Evolutionary conservation across 495 filamentous ascomycete species (phyloP).

Genomic region (Penicillium verhagenii): DNA sequence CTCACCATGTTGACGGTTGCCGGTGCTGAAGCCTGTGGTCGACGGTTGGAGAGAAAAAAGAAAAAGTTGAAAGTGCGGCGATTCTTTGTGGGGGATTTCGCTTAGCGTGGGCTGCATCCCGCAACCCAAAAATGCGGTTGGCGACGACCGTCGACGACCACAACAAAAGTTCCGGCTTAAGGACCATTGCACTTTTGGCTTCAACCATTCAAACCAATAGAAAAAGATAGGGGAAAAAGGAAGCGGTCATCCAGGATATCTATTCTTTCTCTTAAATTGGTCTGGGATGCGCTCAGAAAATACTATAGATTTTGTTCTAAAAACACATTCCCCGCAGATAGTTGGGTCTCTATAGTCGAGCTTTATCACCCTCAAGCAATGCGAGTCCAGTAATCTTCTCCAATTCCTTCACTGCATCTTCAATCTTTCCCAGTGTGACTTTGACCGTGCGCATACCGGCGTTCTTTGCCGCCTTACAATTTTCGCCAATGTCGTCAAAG

Average conservation of each 20-base stretch:
- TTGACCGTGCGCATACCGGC: slow-evolving; percentile 81
- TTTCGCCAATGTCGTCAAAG: slow-evolving; percentile 94
- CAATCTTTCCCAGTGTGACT: slow-evolving; percentile 73
- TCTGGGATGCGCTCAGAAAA: not conserved
- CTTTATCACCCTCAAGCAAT: slow-evolving; percentile 47
- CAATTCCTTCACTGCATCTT: slow-evolving; percentile 71
- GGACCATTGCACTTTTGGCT: not conserved
- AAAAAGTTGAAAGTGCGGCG: slow-evolving; percentile 31
- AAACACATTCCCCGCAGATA: too few species aligned
- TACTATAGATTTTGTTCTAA: too few species aligned
- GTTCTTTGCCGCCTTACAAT: slow-evolving; percentile 75
- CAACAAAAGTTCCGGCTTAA: not conserved
- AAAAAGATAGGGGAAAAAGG: not conserved
- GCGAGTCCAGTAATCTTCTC: slow-evolving; percentile 57
- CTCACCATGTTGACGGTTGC: slow-evolving; percentile 53
- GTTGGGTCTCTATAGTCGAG: slow-evolving; percentile 40
- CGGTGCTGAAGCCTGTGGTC: slow-evolving; percentile 33
- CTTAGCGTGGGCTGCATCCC: slow-evolving; percentile 49
- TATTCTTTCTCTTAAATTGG: not conserved
- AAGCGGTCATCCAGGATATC: too few species aligned
- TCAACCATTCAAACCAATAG: too few species aligned
- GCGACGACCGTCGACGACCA: slow-evolving; percentile 34
- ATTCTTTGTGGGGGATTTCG: slow-evolving; percentile 45
- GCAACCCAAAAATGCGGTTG: slow-evolving; percentile 36
- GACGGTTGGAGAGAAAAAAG: slow-evolving; percentile 25